These are phyloP conservation scores for Trametes meyenii DNA, from an alignment of 768 basidiomycete genomes.

Conservation along the genomic window DNA sequence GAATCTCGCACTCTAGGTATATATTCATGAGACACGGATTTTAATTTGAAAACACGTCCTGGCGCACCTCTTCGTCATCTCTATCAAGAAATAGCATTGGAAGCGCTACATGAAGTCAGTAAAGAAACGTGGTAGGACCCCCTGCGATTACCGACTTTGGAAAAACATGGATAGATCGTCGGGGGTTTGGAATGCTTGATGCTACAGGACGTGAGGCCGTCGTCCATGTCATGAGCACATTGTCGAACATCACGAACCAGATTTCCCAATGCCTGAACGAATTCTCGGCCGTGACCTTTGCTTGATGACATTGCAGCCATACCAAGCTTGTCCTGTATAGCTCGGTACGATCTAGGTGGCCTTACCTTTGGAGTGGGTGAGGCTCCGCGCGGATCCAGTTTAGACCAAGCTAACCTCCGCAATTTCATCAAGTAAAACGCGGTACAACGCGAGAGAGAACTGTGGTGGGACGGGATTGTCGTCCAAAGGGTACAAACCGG, in stretches of 20 bases:
- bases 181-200: constrained; percentile 4
- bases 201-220: neutral
- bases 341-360: constrained; percentile 55
- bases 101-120: constrained; percentile 5
- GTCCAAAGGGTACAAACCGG: constrained; percentile 41
- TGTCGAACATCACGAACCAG: constrained; percentile 13
- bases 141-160: constrained; percentile 8
- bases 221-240: neutral
- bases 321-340: constrained; percentile 19
- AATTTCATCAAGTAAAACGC: constrained; percentile 69
- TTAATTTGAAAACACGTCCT: neutral
- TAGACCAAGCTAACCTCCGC: constrained; percentile 53
- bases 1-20: constrained; percentile 6
- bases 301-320: constrained; percentile 9
- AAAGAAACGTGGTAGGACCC: neutral
- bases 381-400: neutral
- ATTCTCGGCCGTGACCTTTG: neutral
- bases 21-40: neutral
- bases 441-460: constrained; percentile 66
- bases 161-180: constrained; percentile 27
- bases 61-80: constrained; percentile 54
- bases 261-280: constrained; percentile 9
- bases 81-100: constrained; percentile 43
- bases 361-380: constrained; percentile 50
- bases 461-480: constrained; percentile 53